Percentiles rank a stretch among this genome's conserved stretches.
These are phyloP conservation scores for Boechera divaricarpa DNA, from an alignment of 345 rosid species.

Conservation along the genomic window DNA sequence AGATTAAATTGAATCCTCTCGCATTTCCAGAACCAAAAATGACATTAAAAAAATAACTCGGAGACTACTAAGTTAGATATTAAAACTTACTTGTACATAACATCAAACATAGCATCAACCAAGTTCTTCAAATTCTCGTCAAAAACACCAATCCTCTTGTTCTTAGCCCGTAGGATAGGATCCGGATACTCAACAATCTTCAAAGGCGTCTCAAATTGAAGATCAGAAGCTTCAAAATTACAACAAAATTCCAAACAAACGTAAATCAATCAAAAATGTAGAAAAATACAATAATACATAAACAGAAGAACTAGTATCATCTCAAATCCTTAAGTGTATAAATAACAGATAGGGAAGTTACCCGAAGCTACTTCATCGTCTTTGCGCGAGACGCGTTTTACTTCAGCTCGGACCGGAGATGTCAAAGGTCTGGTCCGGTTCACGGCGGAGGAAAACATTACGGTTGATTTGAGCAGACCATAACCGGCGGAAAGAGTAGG, in stretches of 20 bases:
- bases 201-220: slow-evolving; percentile 73
- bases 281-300: background rate
- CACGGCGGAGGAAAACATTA: slow-evolving; percentile 39
- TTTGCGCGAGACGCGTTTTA: slow-evolving; percentile 54
- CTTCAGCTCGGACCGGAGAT: slow-evolving; percentile 48
- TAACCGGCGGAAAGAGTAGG: slow-evolving; percentile 27
- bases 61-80: background rate
- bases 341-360: slow-evolving; percentile 38
- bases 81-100: slow-evolving; percentile 89
- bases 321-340: background rate
- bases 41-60: background rate
- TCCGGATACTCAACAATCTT: slow-evolving; percentile 88
- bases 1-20: background rate
- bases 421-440: slow-evolving; percentile 41
- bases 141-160: slow-evolving; percentile 71
- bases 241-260: slow-evolving; percentile 22
- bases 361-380: slow-evolving; percentile 55
- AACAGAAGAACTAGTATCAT: background rate
- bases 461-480: slow-evolving; percentile 38
- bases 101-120: slow-evolving; percentile 84
- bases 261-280: background rate
- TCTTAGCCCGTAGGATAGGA: slow-evolving; percentile 74
- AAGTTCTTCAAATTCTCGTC: slow-evolving; percentile 80
- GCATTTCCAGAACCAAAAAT: background rate
- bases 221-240: slow-evolving; percentile 59